phyloP scores from a whole-genome alignment of 1,284 basidiomycete species.

The Cutaneotrichosporon dermatis region DNA sequence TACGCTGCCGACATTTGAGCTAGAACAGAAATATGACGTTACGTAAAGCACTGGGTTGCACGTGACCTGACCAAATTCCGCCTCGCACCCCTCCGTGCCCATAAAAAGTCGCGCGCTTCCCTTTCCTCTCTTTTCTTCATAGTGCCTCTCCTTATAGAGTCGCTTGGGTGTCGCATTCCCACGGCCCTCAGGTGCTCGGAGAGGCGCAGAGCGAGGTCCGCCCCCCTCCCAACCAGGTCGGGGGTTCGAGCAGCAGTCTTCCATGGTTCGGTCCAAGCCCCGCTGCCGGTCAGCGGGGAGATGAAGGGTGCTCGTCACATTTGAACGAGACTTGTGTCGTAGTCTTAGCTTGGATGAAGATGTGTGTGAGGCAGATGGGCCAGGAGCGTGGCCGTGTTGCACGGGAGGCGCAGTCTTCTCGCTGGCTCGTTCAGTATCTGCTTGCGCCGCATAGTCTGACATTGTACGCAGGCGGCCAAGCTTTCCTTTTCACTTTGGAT shows the following conservation, averaged over 20 bases:
- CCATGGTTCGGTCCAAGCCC: slow-evolving; percentile 22
- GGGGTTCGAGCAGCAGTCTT: slow-evolving; percentile 31
- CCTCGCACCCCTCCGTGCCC: background rate
- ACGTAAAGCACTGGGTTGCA: too few relatives aligned
- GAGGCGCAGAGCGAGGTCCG: slow-evolving; percentile 32
- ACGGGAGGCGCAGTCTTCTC: too few relatives aligned
- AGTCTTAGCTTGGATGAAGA: too few relatives aligned
- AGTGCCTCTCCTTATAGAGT: slow-evolving; percentile 37
- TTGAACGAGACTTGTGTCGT: background rate
- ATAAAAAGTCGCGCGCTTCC: background rate
- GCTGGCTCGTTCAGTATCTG: too few relatives aligned
- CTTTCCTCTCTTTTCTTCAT: slow-evolving; percentile 12
- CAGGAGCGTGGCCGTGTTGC: too few relatives aligned
- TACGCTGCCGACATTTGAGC: too few relatives aligned
- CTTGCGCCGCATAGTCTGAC: too few relatives aligned
- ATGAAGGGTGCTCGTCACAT: slow-evolving; percentile 21
- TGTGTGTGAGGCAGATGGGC: too few relatives aligned
- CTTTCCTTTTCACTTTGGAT: too few relatives aligned
- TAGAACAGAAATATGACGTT: too few relatives aligned
- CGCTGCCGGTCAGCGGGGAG: background rate
- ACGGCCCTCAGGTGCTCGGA: slow-evolving; percentile 41
- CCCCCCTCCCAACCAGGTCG: slow-evolving; percentile 29
- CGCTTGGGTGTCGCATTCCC: slow-evolving; percentile 31
- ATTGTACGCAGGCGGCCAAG: too few relatives aligned
- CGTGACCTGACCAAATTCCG: too few relatives aligned